These are phyloP conservation scores for Colletotrichum sp. DNA, from an alignment of 2,329 filamentous ascomycete species.

Conservation along the genomic window DNA sequence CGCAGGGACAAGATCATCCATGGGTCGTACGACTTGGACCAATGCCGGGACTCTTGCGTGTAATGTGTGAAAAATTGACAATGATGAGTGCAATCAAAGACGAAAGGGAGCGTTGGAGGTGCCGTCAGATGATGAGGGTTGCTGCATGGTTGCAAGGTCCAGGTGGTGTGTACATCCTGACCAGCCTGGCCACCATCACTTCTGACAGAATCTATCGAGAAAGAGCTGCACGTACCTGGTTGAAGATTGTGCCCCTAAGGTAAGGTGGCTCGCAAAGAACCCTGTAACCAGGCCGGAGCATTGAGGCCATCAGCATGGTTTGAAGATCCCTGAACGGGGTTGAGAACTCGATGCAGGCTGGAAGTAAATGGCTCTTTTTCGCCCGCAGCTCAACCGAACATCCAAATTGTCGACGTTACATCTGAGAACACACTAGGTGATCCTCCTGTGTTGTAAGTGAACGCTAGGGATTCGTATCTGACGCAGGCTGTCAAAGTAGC, in stretches of 20 bases:
- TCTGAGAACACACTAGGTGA: not conserved
- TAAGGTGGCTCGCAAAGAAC: not conserved
- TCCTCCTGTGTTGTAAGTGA: not conserved
- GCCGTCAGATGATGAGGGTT: conserved; percentile 16
- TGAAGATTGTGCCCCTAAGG: conserved; percentile 14
- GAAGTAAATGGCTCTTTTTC: not conserved
- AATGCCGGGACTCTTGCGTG: conserved; percentile 2
- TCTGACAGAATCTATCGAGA: conserved; percentile 11
- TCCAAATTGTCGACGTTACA: not conserved
- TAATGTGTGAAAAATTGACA: not conserved
- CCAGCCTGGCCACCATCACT: conserved; percentile 5
- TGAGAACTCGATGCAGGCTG: not conserved
- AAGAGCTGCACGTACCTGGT: conserved; percentile 8
- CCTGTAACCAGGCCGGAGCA: not conserved
- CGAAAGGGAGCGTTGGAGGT: not conserved
- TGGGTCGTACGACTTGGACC: not conserved
- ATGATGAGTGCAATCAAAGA: not conserved
- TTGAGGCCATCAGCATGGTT: not conserved
- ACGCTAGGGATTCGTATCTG: not conserved
- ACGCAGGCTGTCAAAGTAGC: conserved; percentile 5
- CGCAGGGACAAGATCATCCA: conserved; percentile 14
- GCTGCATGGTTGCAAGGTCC: conserved; percentile 1
- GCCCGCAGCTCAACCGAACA: not conserved
- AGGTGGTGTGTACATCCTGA: conserved; percentile 13
- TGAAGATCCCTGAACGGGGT: not conserved